phyloP scores from a whole-genome alignment of 352 stramenopile species.

The Detonula confervacea region DNA sequence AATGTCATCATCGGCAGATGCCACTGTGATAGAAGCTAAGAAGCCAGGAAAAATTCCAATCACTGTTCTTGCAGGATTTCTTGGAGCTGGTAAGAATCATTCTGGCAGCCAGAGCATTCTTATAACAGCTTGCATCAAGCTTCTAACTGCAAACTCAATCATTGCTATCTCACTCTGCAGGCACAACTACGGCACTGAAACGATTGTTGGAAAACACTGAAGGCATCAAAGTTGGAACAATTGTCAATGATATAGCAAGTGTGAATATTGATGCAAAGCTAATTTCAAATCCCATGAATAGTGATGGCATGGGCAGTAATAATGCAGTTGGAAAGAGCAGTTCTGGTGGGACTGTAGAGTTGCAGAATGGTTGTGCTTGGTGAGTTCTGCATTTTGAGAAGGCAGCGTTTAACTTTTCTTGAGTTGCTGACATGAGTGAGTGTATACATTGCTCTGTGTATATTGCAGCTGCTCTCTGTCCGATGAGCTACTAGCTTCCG shows the following conservation, averaged over 20 bases:
- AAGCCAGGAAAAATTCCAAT: constrained; percentile 23
- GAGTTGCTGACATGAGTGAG: no score
- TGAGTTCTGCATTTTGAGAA: background rate
- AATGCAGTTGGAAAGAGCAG: constrained; percentile 13
- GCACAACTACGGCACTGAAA: constrained; percentile 69
- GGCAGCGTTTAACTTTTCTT: no score
- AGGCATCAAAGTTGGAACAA: constrained; percentile 58
- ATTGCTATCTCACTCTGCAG: no score
- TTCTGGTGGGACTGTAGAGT: constrained; percentile 54
- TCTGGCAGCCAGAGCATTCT: no score
- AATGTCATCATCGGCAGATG: background rate
- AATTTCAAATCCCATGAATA: constrained; percentile 31
- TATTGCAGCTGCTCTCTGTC: constrained; percentile 49
- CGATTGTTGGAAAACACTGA: constrained; percentile 68
- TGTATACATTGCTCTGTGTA: background rate
- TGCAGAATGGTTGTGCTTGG: constrained; percentile 79
- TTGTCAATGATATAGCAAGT: constrained; percentile 78
- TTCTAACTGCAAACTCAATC: no score
- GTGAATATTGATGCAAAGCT: constrained; percentile 76
- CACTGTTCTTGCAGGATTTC: constrained; percentile 1
- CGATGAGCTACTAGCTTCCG: constrained; percentile 61
- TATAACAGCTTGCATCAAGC: no score
- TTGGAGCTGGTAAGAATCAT: constrained; percentile 56
- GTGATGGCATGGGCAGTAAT: background rate
- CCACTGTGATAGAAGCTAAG: background rate